Percentiles rank a stretch among this genome's conserved stretches.
Conservation (phyloP, 139 green algal genomes). For the Trebouxia sp. region DNA sequence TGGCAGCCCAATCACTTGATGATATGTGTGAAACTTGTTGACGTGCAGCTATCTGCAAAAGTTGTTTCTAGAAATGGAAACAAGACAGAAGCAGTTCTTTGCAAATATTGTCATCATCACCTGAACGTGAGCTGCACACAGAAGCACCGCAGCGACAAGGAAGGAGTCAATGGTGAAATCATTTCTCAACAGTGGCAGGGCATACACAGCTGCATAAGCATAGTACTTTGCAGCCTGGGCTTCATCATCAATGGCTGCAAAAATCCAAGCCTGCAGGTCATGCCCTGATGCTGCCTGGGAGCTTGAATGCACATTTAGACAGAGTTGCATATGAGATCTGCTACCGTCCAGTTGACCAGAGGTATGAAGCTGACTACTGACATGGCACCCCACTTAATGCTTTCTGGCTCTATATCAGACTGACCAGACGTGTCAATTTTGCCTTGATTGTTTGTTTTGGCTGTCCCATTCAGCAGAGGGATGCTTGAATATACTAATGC, state of each 20-base stretch:
- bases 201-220: constrained; percentile 62
- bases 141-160: constrained; percentile 44
- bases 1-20: too few species aligned
- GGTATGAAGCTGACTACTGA: constrained; percentile 62
- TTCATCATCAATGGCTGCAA: constrained; percentile 65
- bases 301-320: background rate
- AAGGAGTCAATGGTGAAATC: constrained; percentile 66
- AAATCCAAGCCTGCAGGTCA: constrained; percentile 66
- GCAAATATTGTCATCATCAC: constrained; percentile 27
- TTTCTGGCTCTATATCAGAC: constrained; percentile 39
- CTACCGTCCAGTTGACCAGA: constrained; percentile 66
- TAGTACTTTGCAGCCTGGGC: constrained; percentile 55
- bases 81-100: background rate
- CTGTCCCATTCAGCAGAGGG: constrained; percentile 39
- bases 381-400: constrained; percentile 66
- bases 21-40: too few species aligned
- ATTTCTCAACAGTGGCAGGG: constrained; percentile 58
- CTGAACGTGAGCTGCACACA: constrained; percentile 66
- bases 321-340: too few species aligned
- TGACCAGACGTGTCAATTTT: constrained; percentile 10
- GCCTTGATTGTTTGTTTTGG: constrained; percentile 35
- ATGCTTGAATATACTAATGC: constrained; percentile 6
- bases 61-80: too few species aligned
- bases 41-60: too few species aligned
- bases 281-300: too few species aligned